A percentile compares a stretch with the other conserved stretches of the same genome.
These are phyloP conservation scores for Glycine soja DNA, from an alignment of 306 rosid genomes.

Conservation along the genomic window DNA sequence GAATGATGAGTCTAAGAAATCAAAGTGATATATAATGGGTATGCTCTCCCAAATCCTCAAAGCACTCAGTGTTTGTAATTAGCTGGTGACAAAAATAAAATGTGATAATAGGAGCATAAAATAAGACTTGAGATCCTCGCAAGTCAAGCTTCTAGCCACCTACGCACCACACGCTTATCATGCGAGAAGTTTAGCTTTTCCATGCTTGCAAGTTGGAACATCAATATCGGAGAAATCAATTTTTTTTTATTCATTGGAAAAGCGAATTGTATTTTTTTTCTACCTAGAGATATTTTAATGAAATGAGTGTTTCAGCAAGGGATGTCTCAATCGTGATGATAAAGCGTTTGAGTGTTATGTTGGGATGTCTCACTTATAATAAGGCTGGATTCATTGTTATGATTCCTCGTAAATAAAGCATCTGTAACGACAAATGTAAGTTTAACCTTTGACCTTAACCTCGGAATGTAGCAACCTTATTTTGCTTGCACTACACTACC, in stretches of 20 bases:
- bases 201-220: background rate
- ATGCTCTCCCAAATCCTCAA: too few species aligned
- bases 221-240: background rate
- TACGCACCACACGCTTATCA: conserved; percentile 18
- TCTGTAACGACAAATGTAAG: background rate
- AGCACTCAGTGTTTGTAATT: conserved; percentile 2
- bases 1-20: conserved; percentile 11
- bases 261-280: too few species aligned
- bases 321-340: background rate
- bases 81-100: conserved; percentile 29
- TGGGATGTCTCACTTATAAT: background rate
- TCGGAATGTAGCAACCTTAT: background rate
- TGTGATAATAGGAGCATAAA: conserved; percentile 22
- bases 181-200: conserved; percentile 35
- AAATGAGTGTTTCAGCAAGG: background rate
- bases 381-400: background rate
- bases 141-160: conserved; percentile 15
- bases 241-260: too few species aligned
- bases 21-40: background rate
- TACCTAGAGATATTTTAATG: too few species aligned
- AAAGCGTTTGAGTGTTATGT: background rate
- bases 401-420: background rate
- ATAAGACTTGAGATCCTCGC: conserved; percentile 12
- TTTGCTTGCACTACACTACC: background rate
- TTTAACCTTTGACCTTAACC: background rate